These are phyloP conservation scores for Epicoccum sorghinum DNA, from an alignment of 2,329 filamentous ascomycete species.

Conservation along the genomic window DNA sequence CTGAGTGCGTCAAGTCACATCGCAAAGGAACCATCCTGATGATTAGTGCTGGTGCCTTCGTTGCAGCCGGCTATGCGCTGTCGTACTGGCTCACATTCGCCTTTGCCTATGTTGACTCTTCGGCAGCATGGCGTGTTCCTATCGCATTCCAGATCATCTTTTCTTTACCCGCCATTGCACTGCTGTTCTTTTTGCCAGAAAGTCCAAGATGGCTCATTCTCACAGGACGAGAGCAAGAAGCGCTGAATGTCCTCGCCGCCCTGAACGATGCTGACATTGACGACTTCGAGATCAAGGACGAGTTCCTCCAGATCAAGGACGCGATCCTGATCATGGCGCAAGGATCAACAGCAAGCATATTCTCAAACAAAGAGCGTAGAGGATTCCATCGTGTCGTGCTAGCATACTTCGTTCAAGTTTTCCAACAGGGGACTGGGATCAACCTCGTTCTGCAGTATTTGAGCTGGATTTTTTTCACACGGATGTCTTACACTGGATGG, in stretches of 20 bases:
- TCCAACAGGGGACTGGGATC: slow-evolving; percentile 50
- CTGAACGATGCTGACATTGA: slow-evolving; percentile 37
- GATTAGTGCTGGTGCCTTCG: slow-evolving; percentile 57
- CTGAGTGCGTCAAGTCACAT: slow-evolving; percentile 53
- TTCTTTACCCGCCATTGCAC: slow-evolving; percentile 60
- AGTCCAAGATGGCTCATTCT: slow-evolving; percentile 65
- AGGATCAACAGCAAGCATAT: slow-evolving; percentile 30
- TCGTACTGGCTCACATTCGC: slow-evolving; percentile 62
- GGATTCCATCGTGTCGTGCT: slow-evolving; percentile 51
- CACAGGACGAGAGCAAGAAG: slow-evolving; percentile 59
- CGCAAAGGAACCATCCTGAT: slow-evolving; percentile 56
- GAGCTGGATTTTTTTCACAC: slow-evolving; percentile 58
- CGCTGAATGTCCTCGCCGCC: slow-evolving; percentile 38
- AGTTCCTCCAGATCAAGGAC: slow-evolving; percentile 50
- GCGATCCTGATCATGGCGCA: slow-evolving; percentile 40
- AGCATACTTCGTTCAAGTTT: slow-evolving; percentile 51
- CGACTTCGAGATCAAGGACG: slow-evolving; percentile 39
- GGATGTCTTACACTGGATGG: slow-evolving; percentile 55
- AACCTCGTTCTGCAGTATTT: slow-evolving; percentile 47
- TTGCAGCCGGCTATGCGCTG: slow-evolving; percentile 56
- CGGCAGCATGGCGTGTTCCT: slow-evolving; percentile 59
- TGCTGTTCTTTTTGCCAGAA: slow-evolving; percentile 60
- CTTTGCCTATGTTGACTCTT: slow-evolving; percentile 52
- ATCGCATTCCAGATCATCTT: slow-evolving; percentile 65
- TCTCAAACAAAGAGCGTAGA: slow-evolving; percentile 45